Base-by-base conservation (phyloP, 2,329 filamentous ascomycete species). In the Aaosphaeria arxii region DNA sequence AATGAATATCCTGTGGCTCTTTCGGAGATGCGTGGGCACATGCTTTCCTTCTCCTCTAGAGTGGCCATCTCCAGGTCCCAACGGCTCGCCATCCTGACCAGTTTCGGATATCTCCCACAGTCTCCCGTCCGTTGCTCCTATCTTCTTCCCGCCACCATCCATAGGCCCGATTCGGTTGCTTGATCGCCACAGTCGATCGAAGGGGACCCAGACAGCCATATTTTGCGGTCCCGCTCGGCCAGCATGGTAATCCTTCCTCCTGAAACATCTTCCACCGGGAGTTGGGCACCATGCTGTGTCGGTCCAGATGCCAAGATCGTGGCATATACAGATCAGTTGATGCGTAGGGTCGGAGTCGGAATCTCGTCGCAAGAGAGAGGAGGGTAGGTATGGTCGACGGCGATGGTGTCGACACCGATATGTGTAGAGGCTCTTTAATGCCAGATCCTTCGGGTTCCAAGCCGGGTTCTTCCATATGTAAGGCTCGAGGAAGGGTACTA, bases 361-460 rank as follows among this genome's bases (percentile, higher is more conserved):
- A 61, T 83, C 80, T 56, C 78, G 73, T 44, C 80, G 74, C 38
- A 74, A 62, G 36, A 83, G 69, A 6, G 79, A 82, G 11, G 75
- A 75, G 4, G 80, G 77, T 4, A 84, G 73, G 60, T 84, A 84
- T 7, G 81, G 81, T 41, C 81, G 72, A 52, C 81, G 74, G 54
- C 81, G 75, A 58, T 84, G 81, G 59, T 84, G 81, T n/a, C 81
- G 77, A 56, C 81, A 83, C 48, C 81, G 77, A 62, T 83, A 84
- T 1, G 80, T 79, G 58, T 84, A 84, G 6, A 84, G 71, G 61
- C 79, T 82, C 64, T 79, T 81, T 47, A 84, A 72, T 5, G 79
- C 79, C 38, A 82, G 74, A 30, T 72, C 70, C 31, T 64, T 72
- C 43, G 67, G 70, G 47, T 65, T 66, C 69, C 75, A 74, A 4